Conservation (phyloP, 306 rosid genomes). For the Glycine soja region DNA sequence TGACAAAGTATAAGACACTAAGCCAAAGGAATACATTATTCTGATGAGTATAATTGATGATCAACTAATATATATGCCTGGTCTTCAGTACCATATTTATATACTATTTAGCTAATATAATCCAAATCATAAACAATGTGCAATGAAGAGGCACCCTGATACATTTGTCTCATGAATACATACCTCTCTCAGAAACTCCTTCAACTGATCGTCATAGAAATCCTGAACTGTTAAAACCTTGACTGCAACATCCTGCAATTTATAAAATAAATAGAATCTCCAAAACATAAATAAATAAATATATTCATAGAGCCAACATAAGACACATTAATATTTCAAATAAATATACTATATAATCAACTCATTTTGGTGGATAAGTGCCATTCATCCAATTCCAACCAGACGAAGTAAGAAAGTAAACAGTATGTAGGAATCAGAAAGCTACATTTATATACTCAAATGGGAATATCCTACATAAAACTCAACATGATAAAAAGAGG, state of each 20-base stretch:
- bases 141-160: no score
- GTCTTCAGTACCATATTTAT: not conserved
- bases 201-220: constrained; percentile 84
- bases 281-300: not conserved
- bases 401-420: constrained; percentile 16
- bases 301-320: constrained; percentile 20
- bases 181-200: constrained; percentile 95
- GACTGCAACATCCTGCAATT: constrained; percentile 92
- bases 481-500: constrained; percentile 9
- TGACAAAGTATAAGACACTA: not conserved
- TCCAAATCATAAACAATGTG: no score
- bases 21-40: constrained; percentile 4
- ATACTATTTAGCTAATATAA: no score
- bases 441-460: constrained; percentile 8
- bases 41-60: constrained; percentile 15
- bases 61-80: not conserved
- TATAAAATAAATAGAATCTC: constrained; percentile 13
- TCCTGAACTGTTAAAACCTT: constrained; percentile 88
- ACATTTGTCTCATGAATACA: not conserved
- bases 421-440: not conserved
- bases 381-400: constrained; percentile 21
- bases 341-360: constrained; percentile 28
- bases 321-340: constrained; percentile 6
- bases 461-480: not conserved
- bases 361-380: constrained; percentile 31